These are phyloP conservation scores for Raddia distichophylla DNA, from an alignment of 176 grass and related monocot genomes.

Conservation along the genomic window DNA sequence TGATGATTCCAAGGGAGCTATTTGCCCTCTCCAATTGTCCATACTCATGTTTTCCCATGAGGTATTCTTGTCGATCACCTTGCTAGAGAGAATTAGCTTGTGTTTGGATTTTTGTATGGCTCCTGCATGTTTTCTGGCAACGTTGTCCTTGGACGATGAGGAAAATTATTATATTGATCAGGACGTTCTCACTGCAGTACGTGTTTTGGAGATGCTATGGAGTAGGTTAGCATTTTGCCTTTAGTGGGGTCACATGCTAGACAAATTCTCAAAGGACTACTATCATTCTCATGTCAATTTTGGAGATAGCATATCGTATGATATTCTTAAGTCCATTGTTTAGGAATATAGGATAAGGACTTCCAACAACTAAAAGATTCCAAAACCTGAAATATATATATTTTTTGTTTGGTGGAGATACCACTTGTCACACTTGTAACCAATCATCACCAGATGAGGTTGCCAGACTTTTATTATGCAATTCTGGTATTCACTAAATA, in stretches of 20 bases:
- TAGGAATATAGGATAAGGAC: slow-evolving; percentile 32
- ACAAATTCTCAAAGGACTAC: background rate
- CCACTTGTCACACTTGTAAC: background rate
- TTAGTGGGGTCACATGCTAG: background rate
- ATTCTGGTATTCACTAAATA: background rate
- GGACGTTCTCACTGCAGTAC: background rate
- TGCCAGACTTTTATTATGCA: background rate
- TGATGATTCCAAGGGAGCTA: background rate
- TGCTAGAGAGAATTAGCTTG: background rate
- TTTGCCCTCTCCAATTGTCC: background rate
- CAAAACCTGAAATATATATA: background rate
- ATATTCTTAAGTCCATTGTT: slow-evolving; percentile 9
- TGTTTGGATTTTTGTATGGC: slow-evolving; percentile 16
- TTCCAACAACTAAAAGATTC: slow-evolving; percentile 30
- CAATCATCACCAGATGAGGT: slow-evolving; percentile 9
- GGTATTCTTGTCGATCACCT: slow-evolving; percentile 5
- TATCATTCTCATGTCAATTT: slow-evolving; percentile 34
- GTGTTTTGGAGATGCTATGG: background rate
- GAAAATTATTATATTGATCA: slow-evolving; percentile 8
- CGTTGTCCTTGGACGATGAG: background rate
- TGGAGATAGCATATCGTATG: slow-evolving; percentile 11
- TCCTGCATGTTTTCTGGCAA: slow-evolving; percentile 14
- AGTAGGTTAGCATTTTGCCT: slow-evolving; percentile 7
- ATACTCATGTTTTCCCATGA: background rate
- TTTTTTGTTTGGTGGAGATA: slow-evolving; percentile 21